Evolutionary conservation across 2,329 filamentous ascomycete genomes (phyloP), one percentile per base, ranked within the genome.

Genomic region (Colletotrichum tanaceti): DNA sequence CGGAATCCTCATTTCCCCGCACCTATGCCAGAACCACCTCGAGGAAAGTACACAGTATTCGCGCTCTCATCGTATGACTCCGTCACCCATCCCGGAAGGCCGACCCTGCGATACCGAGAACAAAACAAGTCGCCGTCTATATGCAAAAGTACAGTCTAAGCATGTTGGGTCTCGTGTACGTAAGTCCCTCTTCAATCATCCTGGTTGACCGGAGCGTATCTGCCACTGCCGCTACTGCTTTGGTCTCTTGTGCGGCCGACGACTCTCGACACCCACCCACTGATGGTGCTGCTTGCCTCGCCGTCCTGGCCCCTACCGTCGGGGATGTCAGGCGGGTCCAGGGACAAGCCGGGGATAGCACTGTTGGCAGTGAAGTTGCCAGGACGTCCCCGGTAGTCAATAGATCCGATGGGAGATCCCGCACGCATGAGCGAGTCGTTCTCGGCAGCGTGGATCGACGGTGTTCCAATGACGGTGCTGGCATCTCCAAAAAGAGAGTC

Each of bases 401-500:
- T 88, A 13, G 91, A 94, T 41, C 91, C 91, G 10, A 92, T 87
- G 1, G 93, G 93, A n/a, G 94, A 97, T 50, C 89, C 89, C 46
- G 87, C 86, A 52, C 90, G 88, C 79, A 97, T 90, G 13, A 97
- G 84, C 3, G 93, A 93, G n/a, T 92, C 93, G 10, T 90, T 90
- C 80, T 98, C 94, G 14, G 80, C 80, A 11, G 80, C 80, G 67
- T 90, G 86, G 1, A 93, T 85, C 52, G 90, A 89, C 1, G 95
- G 94, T 0, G 95, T 97, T 47, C 84, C 86, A 58, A 93, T 90
- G 13, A 91, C 88, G 2, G 93, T 94, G 32, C 93, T 96, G 43
- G 94, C 93, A 79, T 99, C 96, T 72, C 96, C 96, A 76, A 99
- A 99, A 18, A 99, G 82, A 3, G 89, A 87, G 77, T 97, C 93